Base-by-base conservation (phyloP, 2,329 filamentous ascomycete species). In the Leptographium procerum region DNA sequence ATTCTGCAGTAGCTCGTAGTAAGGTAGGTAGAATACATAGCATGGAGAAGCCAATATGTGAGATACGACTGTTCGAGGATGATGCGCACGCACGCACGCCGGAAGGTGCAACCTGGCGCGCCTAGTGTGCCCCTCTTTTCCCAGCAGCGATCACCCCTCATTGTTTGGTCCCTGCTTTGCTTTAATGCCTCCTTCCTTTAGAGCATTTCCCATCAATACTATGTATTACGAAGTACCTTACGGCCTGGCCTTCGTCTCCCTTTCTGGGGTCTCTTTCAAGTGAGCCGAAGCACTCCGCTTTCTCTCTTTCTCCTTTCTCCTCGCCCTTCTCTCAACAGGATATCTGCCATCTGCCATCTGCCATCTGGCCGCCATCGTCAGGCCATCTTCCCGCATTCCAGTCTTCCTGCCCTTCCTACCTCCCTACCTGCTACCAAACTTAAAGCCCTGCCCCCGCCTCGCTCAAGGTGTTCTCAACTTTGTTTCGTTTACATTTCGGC, bases 241-340 rank as follows among this genome's bases (percentile, higher is more conserved):
- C 36, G 19, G 36, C 36, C 2, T 43, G 40, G 40, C 40, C 40
- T 43, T 16, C 16, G 5, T 57, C 65, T 72, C 52, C 36, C 52
- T 33, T 29, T 29, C 13, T 40, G n/a, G n/a, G n/a, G n/a, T 13
- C 9, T 29, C 53, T 19, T 29, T 55, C 69, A 69, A 47, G 24
- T 59, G 58, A 28, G 24, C 47, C 47, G 47, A 14, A 50, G 14
- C 14, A 50, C 16, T 29, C 53, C 59, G 56, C 55, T 55, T 55
- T 59, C 19, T 50, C 31, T 50, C 55, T 36, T 26, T 45, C 40
- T 51, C n/a, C 24, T 50, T 10, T 19, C 26, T 50, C n/a, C 47
- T 50, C 47, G 4, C 47, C 19, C 28, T 19, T 28, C 22, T 50
- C 47, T 10, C n/a, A 14, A 16, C 11, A 43, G 24, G 4, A 24